Percentiles rank a stretch among this genome's conserved stretches.
Conservation (phyloP, 352 stramenopile species). For the Phytophthora quininea region DNA sequence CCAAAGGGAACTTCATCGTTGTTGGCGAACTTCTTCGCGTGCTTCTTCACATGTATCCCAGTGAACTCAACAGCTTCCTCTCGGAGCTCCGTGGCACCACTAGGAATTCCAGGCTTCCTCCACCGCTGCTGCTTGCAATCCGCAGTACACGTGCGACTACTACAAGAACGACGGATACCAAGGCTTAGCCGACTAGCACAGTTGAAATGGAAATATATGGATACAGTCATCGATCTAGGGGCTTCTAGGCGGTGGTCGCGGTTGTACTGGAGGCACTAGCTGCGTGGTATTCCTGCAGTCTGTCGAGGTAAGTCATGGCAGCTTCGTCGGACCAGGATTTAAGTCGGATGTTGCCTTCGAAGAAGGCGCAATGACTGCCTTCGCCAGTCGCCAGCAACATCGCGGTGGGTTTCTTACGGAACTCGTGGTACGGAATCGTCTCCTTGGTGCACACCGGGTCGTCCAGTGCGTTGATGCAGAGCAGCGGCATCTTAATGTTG, state of each 20-base stretch:
- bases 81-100: conserved; percentile 35
- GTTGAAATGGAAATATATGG: conserved; percentile 15
- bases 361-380: conserved; percentile 83
- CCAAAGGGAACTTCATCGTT: conserved; percentile 6
- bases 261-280: background rate
- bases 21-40: conserved; percentile 28
- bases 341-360: conserved; percentile 58
- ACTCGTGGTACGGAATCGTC: conserved; percentile 69
- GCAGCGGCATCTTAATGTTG: conserved; percentile 58
- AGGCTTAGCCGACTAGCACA: conserved; percentile 14
- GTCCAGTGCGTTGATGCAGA: conserved; percentile 81
- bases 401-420: conserved; percentile 49
- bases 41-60: conserved; percentile 44
- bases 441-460: conserved; percentile 81
- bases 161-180: conserved; percentile 58
- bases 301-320: conserved; percentile 70
- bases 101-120: conserved; percentile 54
- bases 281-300: conserved; percentile 49
- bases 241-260: conserved; percentile 27
- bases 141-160: conserved; percentile 60
- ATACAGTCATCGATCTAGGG: conserved; percentile 19
- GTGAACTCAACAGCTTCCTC: conserved; percentile 14
- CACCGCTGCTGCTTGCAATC: conserved; percentile 43
- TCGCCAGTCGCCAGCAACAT: conserved; percentile 65
- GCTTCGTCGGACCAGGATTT: conserved; percentile 71